Percentiles rank a stretch among this genome's conserved stretches.
Conservation (phyloP, 768 basidiomycete species). For the Russula sp. region DNA sequence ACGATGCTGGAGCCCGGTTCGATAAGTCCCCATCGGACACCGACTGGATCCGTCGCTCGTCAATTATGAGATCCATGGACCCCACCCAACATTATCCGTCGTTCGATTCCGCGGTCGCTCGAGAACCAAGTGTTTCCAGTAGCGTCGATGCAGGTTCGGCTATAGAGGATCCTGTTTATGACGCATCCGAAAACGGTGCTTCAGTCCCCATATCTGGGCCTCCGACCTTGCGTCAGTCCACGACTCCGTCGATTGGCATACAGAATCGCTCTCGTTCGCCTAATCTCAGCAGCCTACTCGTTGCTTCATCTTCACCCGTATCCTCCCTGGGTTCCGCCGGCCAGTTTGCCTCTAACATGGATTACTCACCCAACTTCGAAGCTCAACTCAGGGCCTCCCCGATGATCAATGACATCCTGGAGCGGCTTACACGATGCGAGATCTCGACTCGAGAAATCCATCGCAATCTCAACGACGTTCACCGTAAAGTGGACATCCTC, state of each 20-base stretch:
- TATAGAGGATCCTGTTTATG: slow-evolving; percentile 12
- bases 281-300: slow-evolving; percentile 41
- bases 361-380: slow-evolving; percentile 52
- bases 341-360: slow-evolving; percentile 47
- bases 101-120: slow-evolving; percentile 20
- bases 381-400: slow-evolving; percentile 71
- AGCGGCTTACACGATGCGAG: slow-evolving; percentile 69
- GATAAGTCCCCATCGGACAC: slow-evolving; percentile 27
- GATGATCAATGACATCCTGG: slow-evolving; percentile 67
- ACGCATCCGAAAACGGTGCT: slow-evolving; percentile 14
- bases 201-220: slow-evolving; percentile 12
- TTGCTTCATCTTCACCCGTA: slow-evolving; percentile 65
- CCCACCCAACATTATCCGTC: slow-evolving; percentile 29
- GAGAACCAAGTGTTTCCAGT: slow-evolving; percentile 21
- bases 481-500: slow-evolving; percentile 71
- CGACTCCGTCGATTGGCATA: slow-evolving; percentile 22
- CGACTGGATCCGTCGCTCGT: slow-evolving; percentile 26
- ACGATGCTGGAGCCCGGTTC: slow-evolving; percentile 26
- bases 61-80: slow-evolving; percentile 19
- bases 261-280: slow-evolving; percentile 33
- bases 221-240: slow-evolving; percentile 19
- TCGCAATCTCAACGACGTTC: slow-evolving; percentile 64
- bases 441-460: slow-evolving; percentile 64
- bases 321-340: slow-evolving; percentile 75
- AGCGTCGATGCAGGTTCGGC: slow-evolving; percentile 22